These are phyloP conservation scores for Podospora appendiculata DNA, from an alignment of 495 filamentous ascomycete genomes.

Conservation along the genomic window DNA sequence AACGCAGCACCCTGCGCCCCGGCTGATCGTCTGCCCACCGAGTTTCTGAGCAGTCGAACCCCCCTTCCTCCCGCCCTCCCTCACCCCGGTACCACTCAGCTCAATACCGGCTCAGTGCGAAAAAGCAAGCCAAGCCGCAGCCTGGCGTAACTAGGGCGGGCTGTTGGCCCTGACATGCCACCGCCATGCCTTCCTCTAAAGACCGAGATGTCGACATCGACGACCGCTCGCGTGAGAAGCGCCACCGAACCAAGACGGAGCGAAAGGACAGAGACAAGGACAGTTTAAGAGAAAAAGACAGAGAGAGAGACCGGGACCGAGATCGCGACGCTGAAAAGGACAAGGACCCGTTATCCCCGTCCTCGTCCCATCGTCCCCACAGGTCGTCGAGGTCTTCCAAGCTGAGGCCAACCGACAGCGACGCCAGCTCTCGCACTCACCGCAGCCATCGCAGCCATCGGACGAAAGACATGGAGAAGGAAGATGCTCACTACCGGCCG, in stretches of 20 bases:
- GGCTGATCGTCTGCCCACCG: no score
- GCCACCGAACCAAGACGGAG: conserved; percentile 27
- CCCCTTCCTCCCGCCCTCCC: background rate
- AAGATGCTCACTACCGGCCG: conserved; percentile 16
- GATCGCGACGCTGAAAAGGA: conserved; percentile 17
- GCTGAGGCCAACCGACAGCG: conserved; percentile 28
- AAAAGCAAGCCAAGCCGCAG: background rate
- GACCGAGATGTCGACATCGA: conserved; percentile 33
- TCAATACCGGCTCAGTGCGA: background rate
- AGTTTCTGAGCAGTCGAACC: no score
- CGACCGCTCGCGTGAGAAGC: conserved; percentile 32
- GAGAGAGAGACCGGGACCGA: conserved; percentile 12
- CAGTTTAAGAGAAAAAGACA: conserved; percentile 19
- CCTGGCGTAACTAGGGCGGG: conserved; percentile 8
- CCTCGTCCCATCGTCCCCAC: conserved; percentile 12
- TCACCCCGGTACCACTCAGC: background rate
- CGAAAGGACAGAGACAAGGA: conserved; percentile 26
- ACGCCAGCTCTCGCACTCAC: conserved; percentile 17
- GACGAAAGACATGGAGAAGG: conserved; percentile 33
- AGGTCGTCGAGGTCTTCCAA: conserved; percentile 31
- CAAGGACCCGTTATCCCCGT: conserved; percentile 9
- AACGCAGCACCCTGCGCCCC: no score
- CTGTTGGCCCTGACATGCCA: conserved; percentile 27
- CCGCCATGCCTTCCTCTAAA: conserved; percentile 37
- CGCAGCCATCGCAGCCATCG: conserved; percentile 32